phyloP scores from a whole-genome alignment of 345 rosid species.

The Ceriops decandra region DNA sequence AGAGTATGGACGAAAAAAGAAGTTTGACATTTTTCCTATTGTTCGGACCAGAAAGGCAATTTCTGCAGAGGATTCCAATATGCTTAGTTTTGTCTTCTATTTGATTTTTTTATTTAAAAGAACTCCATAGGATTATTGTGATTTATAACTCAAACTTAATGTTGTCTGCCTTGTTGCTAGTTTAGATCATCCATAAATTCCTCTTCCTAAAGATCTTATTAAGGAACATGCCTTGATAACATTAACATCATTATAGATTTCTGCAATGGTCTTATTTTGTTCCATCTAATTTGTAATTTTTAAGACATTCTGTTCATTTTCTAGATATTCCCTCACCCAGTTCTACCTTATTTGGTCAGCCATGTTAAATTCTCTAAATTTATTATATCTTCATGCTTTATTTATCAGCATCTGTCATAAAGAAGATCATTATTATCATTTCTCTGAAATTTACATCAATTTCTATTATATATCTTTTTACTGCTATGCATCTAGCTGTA shows the following conservation, averaged over 20 bases:
- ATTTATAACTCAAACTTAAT: neutral
- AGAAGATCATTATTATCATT: too few species aligned
- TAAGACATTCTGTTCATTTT: too few species aligned
- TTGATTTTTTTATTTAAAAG: neutral
- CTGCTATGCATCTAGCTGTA: slow-evolving; percentile 6
- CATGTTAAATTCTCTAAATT: neutral
- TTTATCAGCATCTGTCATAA: neutral
- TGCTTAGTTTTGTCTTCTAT: neutral
- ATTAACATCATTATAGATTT: neutral
- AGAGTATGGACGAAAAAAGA: neutral
- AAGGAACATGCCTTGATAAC: neutral
- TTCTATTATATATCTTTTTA: too few species aligned
- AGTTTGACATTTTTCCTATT: neutral
- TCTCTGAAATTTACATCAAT: too few species aligned
- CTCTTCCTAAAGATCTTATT: neutral
- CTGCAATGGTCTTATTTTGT: neutral
- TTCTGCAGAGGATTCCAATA: neutral
- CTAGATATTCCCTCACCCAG: neutral
- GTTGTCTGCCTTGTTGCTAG: neutral
- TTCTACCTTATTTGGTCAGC: neutral
- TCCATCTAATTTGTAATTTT: neutral
- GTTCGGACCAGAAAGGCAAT: neutral
- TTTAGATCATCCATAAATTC: neutral
- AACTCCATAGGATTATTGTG: neutral
- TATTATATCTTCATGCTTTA: neutral